Conservation (phyloP, 192 early-diverging fungal species). For the Backusella macrospora region DNA sequence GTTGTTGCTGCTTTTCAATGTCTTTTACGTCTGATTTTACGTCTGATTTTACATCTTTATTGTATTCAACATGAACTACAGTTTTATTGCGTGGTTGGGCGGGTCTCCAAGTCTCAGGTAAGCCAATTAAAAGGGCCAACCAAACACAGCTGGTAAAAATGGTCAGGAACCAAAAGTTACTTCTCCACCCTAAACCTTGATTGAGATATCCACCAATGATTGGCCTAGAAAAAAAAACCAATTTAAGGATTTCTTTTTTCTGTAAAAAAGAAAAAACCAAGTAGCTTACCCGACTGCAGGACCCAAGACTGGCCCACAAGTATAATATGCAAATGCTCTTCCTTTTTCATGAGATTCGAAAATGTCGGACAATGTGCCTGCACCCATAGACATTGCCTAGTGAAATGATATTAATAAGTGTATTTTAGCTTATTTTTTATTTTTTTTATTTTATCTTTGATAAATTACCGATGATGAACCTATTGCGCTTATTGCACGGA, state of each 20-base stretch:
- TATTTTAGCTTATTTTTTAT: not conserved
- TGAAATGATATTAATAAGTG: not conserved
- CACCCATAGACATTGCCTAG: slow-evolving; percentile 40
- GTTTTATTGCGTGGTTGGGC: not conserved
- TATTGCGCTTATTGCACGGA: slow-evolving; percentile 36
- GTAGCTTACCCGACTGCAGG: slow-evolving; percentile 32
- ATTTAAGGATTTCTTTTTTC: not conserved
- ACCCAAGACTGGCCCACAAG: slow-evolving; percentile 23
- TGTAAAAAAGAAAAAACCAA: not conserved
- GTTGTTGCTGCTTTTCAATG: not conserved
- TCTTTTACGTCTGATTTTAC: slow-evolving; percentile 32
- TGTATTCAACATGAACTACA: not conserved
- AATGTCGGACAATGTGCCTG: slow-evolving; percentile 42
- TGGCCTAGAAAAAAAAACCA: slow-evolving; percentile 21
- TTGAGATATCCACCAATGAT: slow-evolving; percentile 44
- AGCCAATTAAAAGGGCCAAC: slow-evolving; percentile 30
- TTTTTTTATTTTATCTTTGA: slow-evolving; percentile 1
- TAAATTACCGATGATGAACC: slow-evolving; percentile 34
- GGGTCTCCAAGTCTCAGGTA: slow-evolving; percentile 42
- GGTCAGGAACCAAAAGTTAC: slow-evolving; percentile 40
- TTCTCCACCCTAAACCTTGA: slow-evolving; percentile 42
- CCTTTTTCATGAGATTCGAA: slow-evolving; percentile 36
- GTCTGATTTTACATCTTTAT: not conserved
- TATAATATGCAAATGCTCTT: slow-evolving; percentile 37
- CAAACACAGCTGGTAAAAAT: slow-evolving; percentile 22